Conservation (phyloP, 768 basidiomycete species). For the Pholiota conissans region DNA sequence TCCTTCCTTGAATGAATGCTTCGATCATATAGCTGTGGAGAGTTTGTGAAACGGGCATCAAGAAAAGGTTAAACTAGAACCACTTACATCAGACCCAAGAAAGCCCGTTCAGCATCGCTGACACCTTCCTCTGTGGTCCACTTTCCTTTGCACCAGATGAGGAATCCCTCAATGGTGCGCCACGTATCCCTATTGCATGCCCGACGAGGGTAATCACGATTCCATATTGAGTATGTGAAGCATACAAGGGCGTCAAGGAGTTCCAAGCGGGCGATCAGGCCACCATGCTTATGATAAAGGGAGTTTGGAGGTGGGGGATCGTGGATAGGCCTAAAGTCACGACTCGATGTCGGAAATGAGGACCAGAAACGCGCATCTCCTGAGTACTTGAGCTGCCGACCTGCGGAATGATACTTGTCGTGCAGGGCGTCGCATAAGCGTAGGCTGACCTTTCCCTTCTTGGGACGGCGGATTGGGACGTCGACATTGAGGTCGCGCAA, state of each 20-base stretch:
- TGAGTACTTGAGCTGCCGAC: slow-evolving; percentile 80
- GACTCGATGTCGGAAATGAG: slow-evolving; percentile 62
- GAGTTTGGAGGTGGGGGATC: slow-evolving; percentile 68
- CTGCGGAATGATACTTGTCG: slow-evolving; percentile 67
- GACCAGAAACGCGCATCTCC: slow-evolving; percentile 81
- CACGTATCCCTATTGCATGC: slow-evolving; percentile 62
- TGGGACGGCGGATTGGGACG: slow-evolving; percentile 68
- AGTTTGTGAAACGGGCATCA: slow-evolving; percentile 16
- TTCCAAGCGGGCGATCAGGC: slow-evolving; percentile 75
- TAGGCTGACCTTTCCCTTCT: slow-evolving; percentile 51
- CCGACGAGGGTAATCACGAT: slow-evolving; percentile 60
- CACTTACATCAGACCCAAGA: slow-evolving; percentile 80
- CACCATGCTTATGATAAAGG: slow-evolving; percentile 73
- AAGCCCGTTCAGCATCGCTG: slow-evolving; percentile 57
- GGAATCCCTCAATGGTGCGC: slow-evolving; percentile 66
- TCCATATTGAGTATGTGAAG: slow-evolving; percentile 85
- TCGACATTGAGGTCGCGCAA: slow-evolving; percentile 26
- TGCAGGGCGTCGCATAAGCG: slow-evolving; percentile 61
- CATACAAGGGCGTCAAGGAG: slow-evolving; percentile 80
- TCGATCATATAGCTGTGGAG: slow-evolving; percentile 74
- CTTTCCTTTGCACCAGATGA: slow-evolving; percentile 72
- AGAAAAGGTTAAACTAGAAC: slow-evolving; percentile 13
- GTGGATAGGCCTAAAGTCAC: slow-evolving; percentile 61
- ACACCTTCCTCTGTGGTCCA: slow-evolving; percentile 56
- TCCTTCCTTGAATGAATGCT: slow-evolving; percentile 60